Percentiles rank a stretch among this genome's conserved stretches.
phyloP scores from a whole-genome alignment of 2,329 filamentous ascomycete species.

The Penicillium sp. region DNA sequence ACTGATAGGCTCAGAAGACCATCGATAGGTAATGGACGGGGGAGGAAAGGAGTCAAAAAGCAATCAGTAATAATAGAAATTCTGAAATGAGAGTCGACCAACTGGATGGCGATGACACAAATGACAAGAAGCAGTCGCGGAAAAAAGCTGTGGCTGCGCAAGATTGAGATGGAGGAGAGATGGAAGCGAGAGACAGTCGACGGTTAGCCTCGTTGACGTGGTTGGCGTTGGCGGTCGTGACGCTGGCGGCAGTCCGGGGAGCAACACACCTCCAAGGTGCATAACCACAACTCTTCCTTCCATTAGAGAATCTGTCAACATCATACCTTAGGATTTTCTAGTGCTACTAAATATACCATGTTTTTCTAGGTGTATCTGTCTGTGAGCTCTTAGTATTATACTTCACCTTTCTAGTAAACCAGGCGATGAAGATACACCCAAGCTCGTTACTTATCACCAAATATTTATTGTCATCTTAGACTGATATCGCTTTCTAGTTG shows the following conservation, averaged over 20 bases:
- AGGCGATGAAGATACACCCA: too few species aligned
- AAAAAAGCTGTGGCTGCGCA: slow-evolving; percentile 16
- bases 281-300: not conserved
- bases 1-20: slow-evolving; percentile 6
- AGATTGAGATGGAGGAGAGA: slow-evolving; percentile 21
- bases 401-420: not conserved
- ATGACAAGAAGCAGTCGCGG: slow-evolving; percentile 1
- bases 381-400: not conserved
- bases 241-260: slow-evolving; percentile 23
- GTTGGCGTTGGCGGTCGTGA: slow-evolving; percentile 35
- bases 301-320: not conserved
- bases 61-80: slow-evolving; percentile 10
- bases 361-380: not conserved
- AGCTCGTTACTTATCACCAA: too few species aligned
- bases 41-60: slow-evolving; percentile 2
- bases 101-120: slow-evolving; percentile 10
- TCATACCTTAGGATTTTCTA: not conserved
- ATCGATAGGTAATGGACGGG: slow-evolving; percentile 3
- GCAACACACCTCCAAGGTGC: slow-evolving; percentile 8
- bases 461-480: too few species aligned
- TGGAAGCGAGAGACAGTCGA: slow-evolving; percentile 20
- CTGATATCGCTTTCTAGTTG: too few species aligned
- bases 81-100: slow-evolving; percentile 3
- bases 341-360: not conserved
- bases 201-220: slow-evolving; percentile 26